Evolutionary conservation across 805 yeast species (phyloP).

Genomic region (Lipomyces chichibuensis): DNA sequence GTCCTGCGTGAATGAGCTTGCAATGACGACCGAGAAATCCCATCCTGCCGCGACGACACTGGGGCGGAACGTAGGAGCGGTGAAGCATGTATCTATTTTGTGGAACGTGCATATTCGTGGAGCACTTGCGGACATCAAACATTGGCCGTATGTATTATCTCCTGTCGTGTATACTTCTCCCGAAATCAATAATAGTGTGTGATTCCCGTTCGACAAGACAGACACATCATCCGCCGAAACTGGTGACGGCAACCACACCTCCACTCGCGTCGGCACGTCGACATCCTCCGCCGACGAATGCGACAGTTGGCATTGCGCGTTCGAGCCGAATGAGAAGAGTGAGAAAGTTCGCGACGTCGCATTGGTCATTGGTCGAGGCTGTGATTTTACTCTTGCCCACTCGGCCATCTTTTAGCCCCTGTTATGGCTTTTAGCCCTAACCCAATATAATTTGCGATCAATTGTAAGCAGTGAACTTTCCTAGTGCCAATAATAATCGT

Average conservation of each 20-base stretch:
- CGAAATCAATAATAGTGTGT: conserved; percentile 62
- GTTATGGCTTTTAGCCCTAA: not conserved
- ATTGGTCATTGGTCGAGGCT: not conserved
- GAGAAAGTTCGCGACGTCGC: conserved; percentile 1
- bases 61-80: not conserved
- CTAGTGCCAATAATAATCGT: not conserved
- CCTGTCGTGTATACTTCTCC: conserved; percentile 67
- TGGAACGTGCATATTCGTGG: not conserved
- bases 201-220: conserved; percentile 74
- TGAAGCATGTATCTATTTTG: not conserved
- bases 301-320: conserved; percentile 26
- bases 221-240: conserved; percentile 40
- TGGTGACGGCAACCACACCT: not conserved
- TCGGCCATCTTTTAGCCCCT: too few relatives aligned
- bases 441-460: not conserved
- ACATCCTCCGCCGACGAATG: conserved; percentile 22
- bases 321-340: conserved; percentile 30
- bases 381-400: too few relatives aligned
- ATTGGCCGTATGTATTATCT: conserved; percentile 59
- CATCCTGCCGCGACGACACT: conserved; percentile 68
- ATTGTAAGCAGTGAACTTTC: not conserved
- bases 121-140: conserved; percentile 44
- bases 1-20: conserved; percentile 39
- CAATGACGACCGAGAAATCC: conserved; percentile 68
- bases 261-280: conserved; percentile 18